Evolutionary conservation across 169 alveolate species (phyloP).

Genomic region (Plasmodium ovale): DNA sequence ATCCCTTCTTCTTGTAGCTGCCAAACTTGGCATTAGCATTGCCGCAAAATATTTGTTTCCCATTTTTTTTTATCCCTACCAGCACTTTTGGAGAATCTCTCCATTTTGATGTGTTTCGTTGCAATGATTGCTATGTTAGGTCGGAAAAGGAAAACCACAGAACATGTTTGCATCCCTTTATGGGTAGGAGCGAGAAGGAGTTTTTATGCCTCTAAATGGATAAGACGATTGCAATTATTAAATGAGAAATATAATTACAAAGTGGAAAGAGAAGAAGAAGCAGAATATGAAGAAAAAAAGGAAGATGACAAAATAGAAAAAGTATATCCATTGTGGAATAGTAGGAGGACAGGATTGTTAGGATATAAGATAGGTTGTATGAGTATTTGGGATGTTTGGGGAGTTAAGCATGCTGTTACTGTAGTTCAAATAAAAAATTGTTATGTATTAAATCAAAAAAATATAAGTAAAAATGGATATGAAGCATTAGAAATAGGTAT

Average conservation of each 20-base stretch:
- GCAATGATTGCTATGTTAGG: background rate
- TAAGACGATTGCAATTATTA: conserved; percentile 63
- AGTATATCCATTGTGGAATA: conserved; percentile 66
- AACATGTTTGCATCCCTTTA: background rate
- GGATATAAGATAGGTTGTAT: conserved; percentile 91
- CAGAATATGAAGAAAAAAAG: conserved; percentile 70
- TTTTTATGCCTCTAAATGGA: conserved; percentile 75
- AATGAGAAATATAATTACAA: conserved; percentile 72
- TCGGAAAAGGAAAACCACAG: background rate
- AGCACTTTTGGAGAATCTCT: too few relatives aligned
- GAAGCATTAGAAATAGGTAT: conserved; percentile 90
- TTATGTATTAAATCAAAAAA: conserved; percentile 85
- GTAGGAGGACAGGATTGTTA: conserved; percentile 83
- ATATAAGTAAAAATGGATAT: conserved; percentile 88
- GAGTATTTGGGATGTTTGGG: conserved; percentile 93
- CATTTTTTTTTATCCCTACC: too few relatives aligned
- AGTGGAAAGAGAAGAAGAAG: conserved; percentile 36
- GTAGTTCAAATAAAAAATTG: conserved; percentile 89
- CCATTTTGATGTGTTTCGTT: too few relatives aligned
- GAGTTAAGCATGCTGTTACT: conserved; percentile 89
- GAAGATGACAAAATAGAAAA: conserved; percentile 60
- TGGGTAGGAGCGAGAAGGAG: conserved; percentile 1
- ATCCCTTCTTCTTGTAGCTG: too few relatives aligned
- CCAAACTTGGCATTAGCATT: too few relatives aligned
- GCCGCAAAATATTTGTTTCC: too few relatives aligned